These are phyloP conservation scores for Aureobasidium sp. DNA, from an alignment of 2,329 filamentous ascomycete genomes.

Conservation along the genomic window DNA sequence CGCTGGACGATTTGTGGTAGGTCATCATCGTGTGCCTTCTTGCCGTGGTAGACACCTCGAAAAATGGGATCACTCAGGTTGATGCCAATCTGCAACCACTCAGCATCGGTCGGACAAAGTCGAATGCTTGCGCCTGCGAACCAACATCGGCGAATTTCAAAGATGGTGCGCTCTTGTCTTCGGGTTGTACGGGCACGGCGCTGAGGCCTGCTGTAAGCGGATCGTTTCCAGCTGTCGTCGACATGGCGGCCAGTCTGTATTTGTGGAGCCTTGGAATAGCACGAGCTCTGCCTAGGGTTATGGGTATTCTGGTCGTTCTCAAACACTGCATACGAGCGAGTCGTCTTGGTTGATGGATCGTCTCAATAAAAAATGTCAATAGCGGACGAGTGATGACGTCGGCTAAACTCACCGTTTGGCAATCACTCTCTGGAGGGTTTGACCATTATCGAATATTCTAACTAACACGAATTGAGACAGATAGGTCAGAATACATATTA, in stretches of 20 bases:
- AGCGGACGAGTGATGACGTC: slow-evolving; percentile 2
- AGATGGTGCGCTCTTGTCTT: slow-evolving; percentile 5
- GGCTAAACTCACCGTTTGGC: neutral
- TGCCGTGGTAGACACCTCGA: slow-evolving; percentile 74
- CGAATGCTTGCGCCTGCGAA: slow-evolving; percentile 19
- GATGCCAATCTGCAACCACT: slow-evolving; percentile 63
- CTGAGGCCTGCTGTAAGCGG: slow-evolving; percentile 19
- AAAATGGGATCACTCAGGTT: slow-evolving; percentile 93
- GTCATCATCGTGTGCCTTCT: slow-evolving; percentile 64
- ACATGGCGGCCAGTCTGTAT: neutral
- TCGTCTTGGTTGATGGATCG: neutral
- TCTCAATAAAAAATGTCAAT: neutral
- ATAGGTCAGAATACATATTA: neutral
- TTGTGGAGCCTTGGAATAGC: neutral
- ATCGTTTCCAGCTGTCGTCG: slow-evolving; percentile 13
- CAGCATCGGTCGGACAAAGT: neutral
- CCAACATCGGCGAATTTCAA: slow-evolving; percentile 35
- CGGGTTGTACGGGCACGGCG: slow-evolving; percentile 12
- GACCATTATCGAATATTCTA: neutral
- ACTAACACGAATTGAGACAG: neutral
- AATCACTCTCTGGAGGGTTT: neutral
- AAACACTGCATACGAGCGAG: slow-evolving; percentile 1
- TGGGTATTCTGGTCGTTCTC: neutral
- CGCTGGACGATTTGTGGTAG: slow-evolving; percentile 69
- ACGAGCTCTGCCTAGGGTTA: neutral